Conservation (phyloP, 2,329 filamentous ascomycete genomes). For the Alternaria gansuensis region DNA sequence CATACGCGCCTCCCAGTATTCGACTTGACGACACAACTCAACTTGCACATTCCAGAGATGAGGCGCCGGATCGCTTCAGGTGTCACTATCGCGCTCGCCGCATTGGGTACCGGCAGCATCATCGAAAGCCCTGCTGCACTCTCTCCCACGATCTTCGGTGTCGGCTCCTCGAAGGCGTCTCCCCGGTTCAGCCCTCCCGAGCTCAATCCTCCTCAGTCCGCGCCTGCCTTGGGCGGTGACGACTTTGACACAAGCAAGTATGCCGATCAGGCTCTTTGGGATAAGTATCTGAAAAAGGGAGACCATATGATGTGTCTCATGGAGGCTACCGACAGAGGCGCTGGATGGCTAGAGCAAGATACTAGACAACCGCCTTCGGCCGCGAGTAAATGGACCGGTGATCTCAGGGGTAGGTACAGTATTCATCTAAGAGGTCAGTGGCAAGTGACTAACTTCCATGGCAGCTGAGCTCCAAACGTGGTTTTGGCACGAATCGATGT, state of each 20-base stretch:
- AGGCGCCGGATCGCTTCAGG: background rate
- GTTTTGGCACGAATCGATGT: conserved; percentile 22
- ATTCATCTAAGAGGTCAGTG: background rate
- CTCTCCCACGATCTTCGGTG: background rate
- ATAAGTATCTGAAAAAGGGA: conserved; percentile 25
- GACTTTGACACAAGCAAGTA: conserved; percentile 14
- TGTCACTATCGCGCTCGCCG: background rate
- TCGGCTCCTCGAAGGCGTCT: background rate
- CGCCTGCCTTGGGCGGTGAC: background rate
- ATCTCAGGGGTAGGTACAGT: conserved; percentile 19
- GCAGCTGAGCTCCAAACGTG: conserved; percentile 22
- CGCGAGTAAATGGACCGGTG: conserved; percentile 29
- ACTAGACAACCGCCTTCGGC: conserved; percentile 27
- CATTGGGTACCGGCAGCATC: background rate
- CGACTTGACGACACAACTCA: background rate
- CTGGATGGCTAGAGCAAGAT: conserved; percentile 24
- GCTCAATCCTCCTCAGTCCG: background rate
- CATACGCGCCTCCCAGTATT: background rate
- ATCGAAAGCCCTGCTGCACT: background rate
- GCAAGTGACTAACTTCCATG: background rate
- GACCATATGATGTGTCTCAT: conserved; percentile 27
- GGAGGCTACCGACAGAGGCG: conserved; percentile 26
- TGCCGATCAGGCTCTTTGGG: conserved; percentile 23
- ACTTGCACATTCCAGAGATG: background rate
- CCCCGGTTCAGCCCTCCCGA: background rate